Evolutionary conservation across 257 asterid genomes (phyloP).

Genomic region (Ilex asprella): DNA sequence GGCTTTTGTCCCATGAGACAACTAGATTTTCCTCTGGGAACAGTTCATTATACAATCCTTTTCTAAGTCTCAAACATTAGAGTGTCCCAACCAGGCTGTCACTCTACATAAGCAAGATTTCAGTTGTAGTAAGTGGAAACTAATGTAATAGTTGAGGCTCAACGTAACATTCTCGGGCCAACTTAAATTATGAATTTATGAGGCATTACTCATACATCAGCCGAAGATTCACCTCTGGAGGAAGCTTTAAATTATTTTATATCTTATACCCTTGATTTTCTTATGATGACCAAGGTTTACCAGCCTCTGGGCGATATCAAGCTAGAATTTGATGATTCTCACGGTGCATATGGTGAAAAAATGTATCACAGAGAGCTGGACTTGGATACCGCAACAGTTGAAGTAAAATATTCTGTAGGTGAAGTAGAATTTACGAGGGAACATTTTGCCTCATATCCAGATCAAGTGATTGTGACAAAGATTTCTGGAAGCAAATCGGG

Average conservation of each 20-base stretch:
- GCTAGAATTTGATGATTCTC: constrained; percentile 50
- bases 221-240: not conserved
- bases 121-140: no score
- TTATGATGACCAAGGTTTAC: constrained; percentile 42
- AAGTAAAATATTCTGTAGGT: constrained; percentile 42
- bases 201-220: not conserved
- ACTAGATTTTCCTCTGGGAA: no score
- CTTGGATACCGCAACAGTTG: constrained; percentile 70
- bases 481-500: constrained; percentile 50
- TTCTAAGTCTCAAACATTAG: no score
- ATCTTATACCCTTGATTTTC: not conserved
- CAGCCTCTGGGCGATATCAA: constrained; percentile 82
- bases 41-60: no score
- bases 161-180: not conserved
- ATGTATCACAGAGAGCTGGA: constrained; percentile 65
- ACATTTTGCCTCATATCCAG: constrained; percentile 61
- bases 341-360: constrained; percentile 28
- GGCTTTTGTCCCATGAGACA: no score
- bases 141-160: not conserved
- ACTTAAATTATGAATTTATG: not conserved
- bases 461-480: constrained; percentile 50
- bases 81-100: no score
- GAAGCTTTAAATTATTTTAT: not conserved
- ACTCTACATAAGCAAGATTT: no score
- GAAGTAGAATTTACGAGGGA: constrained; percentile 44